Percentiles rank a stretch among this genome's conserved stretches.
phyloP scores from a whole-genome alignment of 345 rosid species.

The Camelina neglecta region DNA sequence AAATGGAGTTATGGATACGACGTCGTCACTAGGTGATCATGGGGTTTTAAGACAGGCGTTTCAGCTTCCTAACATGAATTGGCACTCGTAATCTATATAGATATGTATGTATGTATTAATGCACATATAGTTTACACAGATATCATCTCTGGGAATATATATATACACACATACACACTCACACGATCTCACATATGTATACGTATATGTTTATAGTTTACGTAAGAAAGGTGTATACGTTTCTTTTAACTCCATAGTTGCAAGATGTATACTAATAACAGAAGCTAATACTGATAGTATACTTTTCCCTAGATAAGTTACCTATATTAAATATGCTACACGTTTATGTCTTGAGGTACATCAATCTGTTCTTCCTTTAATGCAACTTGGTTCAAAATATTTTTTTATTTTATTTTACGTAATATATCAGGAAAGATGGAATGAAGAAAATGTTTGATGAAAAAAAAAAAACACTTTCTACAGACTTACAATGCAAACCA shows the following conservation, averaged over 20 bases:
- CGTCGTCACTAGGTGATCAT: slow-evolving; percentile 51
- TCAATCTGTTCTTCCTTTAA: no score
- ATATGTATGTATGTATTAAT: slow-evolving; percentile 15
- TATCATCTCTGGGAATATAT: slow-evolving; percentile 7
- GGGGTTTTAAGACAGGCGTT: slow-evolving; percentile 63
- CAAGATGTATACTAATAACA: slow-evolving; percentile 42
- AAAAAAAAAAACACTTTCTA: no score
- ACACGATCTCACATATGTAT: slow-evolving; percentile 32
- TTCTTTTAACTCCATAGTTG: slow-evolving; percentile 33
- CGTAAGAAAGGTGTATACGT: slow-evolving; percentile 40
- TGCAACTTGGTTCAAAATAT: no score
- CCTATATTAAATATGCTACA: background rate
- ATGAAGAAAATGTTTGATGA: no score
- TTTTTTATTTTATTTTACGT: no score
- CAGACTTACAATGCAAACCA: no score
- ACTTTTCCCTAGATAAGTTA: slow-evolving; percentile 7
- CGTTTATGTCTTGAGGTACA: no score
- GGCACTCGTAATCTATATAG: slow-evolving; percentile 48
- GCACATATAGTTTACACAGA: slow-evolving; percentile 30
- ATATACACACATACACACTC: background rate
- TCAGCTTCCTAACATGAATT: slow-evolving; percentile 60
- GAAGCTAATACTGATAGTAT: slow-evolving; percentile 17
- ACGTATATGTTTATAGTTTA: slow-evolving; percentile 30
- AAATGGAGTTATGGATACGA: slow-evolving; percentile 46
- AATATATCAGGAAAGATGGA: no score